Base-by-base conservation (phyloP, 148 eudicot genomes). In the Spergularia bocconei region DNA sequence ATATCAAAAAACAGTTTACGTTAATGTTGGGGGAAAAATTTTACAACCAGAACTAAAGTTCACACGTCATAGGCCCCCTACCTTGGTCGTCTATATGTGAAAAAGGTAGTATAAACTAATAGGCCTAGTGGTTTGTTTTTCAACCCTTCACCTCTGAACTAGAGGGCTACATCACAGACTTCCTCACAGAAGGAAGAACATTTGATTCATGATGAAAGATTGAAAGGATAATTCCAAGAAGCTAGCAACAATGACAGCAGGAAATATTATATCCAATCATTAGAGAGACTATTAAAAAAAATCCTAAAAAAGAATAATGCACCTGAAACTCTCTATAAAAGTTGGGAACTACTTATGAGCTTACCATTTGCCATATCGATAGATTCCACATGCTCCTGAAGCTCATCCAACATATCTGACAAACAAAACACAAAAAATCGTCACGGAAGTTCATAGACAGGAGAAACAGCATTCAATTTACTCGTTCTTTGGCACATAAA, bases 281-380 rank as follows among this genome's bases (percentile, higher is more conserved):
- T 63, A 25, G 12, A 63, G 48, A 38, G n/a, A 36, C 16, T 36
- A 29, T 39, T 48, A 38, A 65, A 36, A 19, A 39, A 39, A 5
- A 65, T 39, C 21, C n/a, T 17, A 39, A 1, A 39, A 65, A 48
- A 44, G 56, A 20, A 21, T 12, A 50, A 13, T 10, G 38, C 70
- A n/a, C 4, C 8, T 38, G 9, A 1, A 65, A 65, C 8, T 38
- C 41, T 1, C 11, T n/a, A 59, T 19, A 55, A 2, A 52, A 23
- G 15, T 13, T 7, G 25, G 11, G 9, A 66, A 21, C 7, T 13
- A 5, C 52, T 6, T 60, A 25, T 50, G 20, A 67, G 57, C 86
- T 87, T 79, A 95, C 98, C 98, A 77, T 95, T 95, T 41, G 98
- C 98, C 90, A 85, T 92, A 81, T 95, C 98, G 75, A 95, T 95